These are phyloP conservation scores for Globisporangium megalacanthum DNA, from an alignment of 352 stramenopile species.

Conservation along the genomic window DNA sequence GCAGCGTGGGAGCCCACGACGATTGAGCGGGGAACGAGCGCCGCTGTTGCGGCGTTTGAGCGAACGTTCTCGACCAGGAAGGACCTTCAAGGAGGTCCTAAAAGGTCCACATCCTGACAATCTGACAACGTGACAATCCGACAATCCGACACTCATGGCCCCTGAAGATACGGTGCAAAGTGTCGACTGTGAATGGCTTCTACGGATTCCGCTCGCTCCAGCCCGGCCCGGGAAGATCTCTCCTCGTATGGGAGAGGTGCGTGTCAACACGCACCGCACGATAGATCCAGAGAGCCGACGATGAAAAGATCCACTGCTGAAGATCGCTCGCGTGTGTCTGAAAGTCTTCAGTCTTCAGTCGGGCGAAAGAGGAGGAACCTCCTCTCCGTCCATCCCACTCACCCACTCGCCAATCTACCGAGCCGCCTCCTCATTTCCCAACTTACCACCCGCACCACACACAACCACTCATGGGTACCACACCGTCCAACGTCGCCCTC, in stretches of 20 bases:
- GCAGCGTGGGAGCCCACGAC: neutral
- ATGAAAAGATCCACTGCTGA: neutral
- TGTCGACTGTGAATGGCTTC: neutral
- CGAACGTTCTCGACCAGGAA: neutral
- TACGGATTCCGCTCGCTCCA: neutral
- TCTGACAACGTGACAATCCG: neutral
- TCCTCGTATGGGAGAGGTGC: neutral
- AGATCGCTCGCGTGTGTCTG: neutral
- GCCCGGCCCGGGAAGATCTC: neutral
- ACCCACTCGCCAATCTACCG: constrained; percentile 1
- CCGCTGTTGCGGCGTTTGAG: neutral
- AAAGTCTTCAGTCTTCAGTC: neutral
- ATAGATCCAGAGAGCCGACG: neutral
- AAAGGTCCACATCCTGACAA: neutral
- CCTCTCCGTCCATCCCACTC: neutral
- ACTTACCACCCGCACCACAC: too few relatives aligned
- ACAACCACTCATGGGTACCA: constrained; percentile 1
- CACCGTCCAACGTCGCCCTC: neutral
- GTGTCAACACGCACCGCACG: neutral
- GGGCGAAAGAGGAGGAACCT: neutral
- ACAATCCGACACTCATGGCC: neutral
- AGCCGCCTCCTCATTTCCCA: neutral
- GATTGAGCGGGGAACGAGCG: neutral
- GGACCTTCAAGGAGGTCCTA: neutral
- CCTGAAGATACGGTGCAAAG: neutral